Evolutionary conservation across 2,329 filamentous ascomycete species (phyloP), one percentile per base, ranked within the genome.

Genomic region (Trichocomaceae sp.): DNA sequence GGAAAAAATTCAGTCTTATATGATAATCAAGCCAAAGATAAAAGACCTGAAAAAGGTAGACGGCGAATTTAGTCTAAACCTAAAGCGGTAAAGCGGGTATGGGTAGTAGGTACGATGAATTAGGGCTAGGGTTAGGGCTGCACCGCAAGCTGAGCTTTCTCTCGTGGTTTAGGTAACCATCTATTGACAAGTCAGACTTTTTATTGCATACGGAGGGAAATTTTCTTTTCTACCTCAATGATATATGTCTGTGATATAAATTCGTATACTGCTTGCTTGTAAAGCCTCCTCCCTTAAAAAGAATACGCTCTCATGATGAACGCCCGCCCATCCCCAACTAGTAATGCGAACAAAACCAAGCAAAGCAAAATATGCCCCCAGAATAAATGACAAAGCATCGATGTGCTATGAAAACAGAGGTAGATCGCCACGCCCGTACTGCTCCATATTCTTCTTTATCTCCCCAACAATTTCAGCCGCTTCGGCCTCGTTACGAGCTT

Each of bases 381-480:
- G 31, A 51, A 19, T n/a, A 31, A 33, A 33, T 33, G 29, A 12
- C 8, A 12, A 9, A 33, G 29, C n/a, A n/a, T n/a, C n/a, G 29
- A 33, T 33, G 6, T 35, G 13, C 31, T 35, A 13, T 35, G 31
- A 5, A 15, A 15, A 33, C 67, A 72, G 62, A 53, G 46, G n/a
- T n/a, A n/a, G 7, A 55, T 47, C 54, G 57, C 69, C 60, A 74
- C 29, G 71, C 66, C 48, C 68, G 71, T 75, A 73, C 63, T 71
- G 72, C 57, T 66, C 74, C 65, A 82, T 77, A 47, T 81, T 82
- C 64, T 76, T 81, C 69, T 80, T 81, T 46, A 86, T 83, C 69
- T 85, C 83, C 47, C 76, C 75, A 47, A 85, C 82, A 66, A 85
- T 84, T 63, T 82, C 80, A 53, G 76, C 72, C 15, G 83, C 82